Evolutionary conservation across 1,139 yeast species (phyloP), one percentile per base, ranked within the genome.

Genomic region (Suhomyces taliae): DNA sequence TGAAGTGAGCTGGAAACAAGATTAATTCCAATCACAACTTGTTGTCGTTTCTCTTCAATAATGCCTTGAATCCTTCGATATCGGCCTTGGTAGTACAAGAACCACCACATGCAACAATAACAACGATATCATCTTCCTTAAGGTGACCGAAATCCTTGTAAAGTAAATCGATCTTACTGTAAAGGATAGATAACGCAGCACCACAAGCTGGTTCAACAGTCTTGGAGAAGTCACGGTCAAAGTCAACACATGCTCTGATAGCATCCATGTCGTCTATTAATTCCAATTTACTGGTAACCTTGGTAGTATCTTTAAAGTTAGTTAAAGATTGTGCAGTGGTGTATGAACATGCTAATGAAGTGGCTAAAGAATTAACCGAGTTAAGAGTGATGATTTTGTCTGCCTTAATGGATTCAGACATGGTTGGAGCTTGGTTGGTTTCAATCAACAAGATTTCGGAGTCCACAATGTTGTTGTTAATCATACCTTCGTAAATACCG

Each of bases 201-300:
- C 90, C 90, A 67, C 91, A 86, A 0, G 91, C 90, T 0, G 90
- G 90, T 58, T 86, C 91, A 0, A 83, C 81, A 8, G 83, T 67
- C 43, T 76, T 67, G 35, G 74, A 73, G 49, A 72, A 78, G 37
- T 73, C 78, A 10, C 76, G 69, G 7, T 82, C 77, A 53, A 76
- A 82, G 36, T 62, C 67, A 12, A 81, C 59, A 43, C 83, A 70
- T 0, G 85, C 84, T 15, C 62, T 59, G 1, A 80, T 67, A 0
- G 88, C 82, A 43, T 82, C 83, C 5, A 63, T 49, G 57, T 85
- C 91, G 12, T 77, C 70, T 3, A 85, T 79, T 4, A 78, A 64
- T 7, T 75, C 68, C 8, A 83, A 66, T 27, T 56, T 61, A 1
- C 85, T 77, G 34, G 67, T 64, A 40, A 69, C 69, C 36, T 62